Evolutionary conservation across 2,329 filamentous ascomycete genomes (phyloP), one percentile per base, ranked within the genome.

Genomic region (Fusarium subglutinans): DNA sequence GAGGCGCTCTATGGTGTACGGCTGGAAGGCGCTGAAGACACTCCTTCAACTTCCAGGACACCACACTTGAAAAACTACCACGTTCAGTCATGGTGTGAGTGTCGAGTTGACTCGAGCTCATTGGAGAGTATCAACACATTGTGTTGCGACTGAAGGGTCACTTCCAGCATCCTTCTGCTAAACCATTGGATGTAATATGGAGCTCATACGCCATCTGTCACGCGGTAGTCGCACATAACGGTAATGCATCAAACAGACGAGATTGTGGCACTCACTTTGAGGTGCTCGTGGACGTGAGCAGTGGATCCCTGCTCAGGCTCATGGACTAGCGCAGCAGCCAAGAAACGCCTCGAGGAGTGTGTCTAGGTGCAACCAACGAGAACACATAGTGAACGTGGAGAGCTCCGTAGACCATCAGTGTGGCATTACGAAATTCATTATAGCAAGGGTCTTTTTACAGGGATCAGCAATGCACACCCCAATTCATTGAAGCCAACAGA

Each of bases 341-440:
- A 78, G 76, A 59, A 50, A 63, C 59, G 45, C 54, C 50, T 35
- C 47, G 12, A 56, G 54, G 51, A 63, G 33, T 62, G 38, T 58
- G 53, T 38, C 33, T 48, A 51, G 45, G 13, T 24, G 44, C 33
- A 60, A 58, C 72, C 63, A 74, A 58, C 57, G 33, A 58, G 55
- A 55, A 50, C 35, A 43, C 47, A 48, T 41, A 26, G 22, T 53
- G 17, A 38, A 37, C 20, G 14, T 62, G 63, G 65, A 47, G 59
- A 70, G 44, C 18, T 59, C 59, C 58, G 45, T 54, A 43, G 53
- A 41, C 66, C 53, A 60, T 70, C 44, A 54, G 62, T 64, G 63
- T 67, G 72, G 33, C 54, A 76, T 69, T 70, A 60, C 53, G 26
- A 51, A 68, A 63, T 72, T 24, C 40, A 54, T 51, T 70, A 58